Evolutionary conservation across 495 filamentous ascomycete genomes (phyloP).

Genomic region (Lophiostoma macrostomum): DNA sequence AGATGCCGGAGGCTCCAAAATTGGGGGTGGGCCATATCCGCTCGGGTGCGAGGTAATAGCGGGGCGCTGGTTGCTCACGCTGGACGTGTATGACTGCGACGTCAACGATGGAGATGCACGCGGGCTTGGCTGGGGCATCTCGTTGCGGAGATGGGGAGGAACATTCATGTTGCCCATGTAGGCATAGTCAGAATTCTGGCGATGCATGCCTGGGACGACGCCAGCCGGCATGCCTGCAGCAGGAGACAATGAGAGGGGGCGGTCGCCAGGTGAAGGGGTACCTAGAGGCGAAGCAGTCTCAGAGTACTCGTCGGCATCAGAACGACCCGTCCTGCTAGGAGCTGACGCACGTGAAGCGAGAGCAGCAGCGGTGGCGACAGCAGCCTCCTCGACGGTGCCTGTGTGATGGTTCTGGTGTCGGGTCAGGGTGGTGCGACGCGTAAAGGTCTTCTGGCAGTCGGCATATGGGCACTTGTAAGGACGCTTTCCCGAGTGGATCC

Average conservation of each 20-base stretch:
- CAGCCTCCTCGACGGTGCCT: constrained; percentile 91
- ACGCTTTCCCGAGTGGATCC: constrained; percentile 93
- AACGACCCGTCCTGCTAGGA: constrained; percentile 56
- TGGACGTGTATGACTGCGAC: constrained; percentile 58
- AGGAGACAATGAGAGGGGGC: constrained; percentile 75
- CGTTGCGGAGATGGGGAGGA: constrained; percentile 78
- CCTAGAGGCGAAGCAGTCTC: constrained; percentile 78
- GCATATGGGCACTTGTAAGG: constrained; percentile 98
- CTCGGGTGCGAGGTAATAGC: constrained; percentile 78
- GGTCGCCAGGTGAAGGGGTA: constrained; percentile 80
- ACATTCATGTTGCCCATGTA: constrained; percentile 66
- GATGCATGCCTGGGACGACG: constrained; percentile 68
- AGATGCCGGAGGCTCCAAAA: constrained; percentile 72
- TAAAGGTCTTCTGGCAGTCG: constrained; percentile 98
- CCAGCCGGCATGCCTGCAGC: constrained; percentile 62
- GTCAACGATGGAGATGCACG: constrained; percentile 64
- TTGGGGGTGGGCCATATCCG: constrained; percentile 75
- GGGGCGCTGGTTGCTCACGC: constrained; percentile 53
- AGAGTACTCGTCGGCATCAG: constrained; percentile 75
- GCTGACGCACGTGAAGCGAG: constrained; percentile 60
- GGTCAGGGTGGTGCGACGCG: constrained; percentile 88
- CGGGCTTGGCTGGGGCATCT: constrained; percentile 72
- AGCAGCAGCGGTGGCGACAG: constrained; percentile 79
- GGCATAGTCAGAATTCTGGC: constrained; percentile 59
- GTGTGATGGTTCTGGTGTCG: constrained; percentile 95